phyloP scores from a whole-genome alignment of 371 early-diverging fungal genomes.

The Apophysomyces ossiformis region DNA sequence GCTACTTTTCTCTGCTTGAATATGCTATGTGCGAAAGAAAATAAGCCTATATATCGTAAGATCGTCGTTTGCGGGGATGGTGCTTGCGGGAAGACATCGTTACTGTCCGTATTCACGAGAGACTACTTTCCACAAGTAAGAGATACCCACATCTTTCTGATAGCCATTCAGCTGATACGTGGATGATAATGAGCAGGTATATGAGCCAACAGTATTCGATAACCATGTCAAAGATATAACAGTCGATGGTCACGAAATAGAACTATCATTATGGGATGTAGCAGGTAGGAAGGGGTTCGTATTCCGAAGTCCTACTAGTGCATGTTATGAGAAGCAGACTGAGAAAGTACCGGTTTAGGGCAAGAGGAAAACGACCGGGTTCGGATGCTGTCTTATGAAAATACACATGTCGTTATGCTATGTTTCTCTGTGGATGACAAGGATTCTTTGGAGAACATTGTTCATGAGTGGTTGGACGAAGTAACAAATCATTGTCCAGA shows the following conservation, averaged over 20 bases:
- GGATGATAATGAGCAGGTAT: background rate
- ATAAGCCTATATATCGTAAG: slow-evolving; percentile 40
- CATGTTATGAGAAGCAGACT: background rate
- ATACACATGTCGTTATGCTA: slow-evolving; percentile 45
- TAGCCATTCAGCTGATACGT: background rate
- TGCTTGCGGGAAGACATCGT: slow-evolving; percentile 68
- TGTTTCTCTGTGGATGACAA: slow-evolving; percentile 51
- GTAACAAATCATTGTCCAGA: slow-evolving; percentile 32
- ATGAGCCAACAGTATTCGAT: background rate
- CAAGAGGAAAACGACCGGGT: background rate
- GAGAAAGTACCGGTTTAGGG: background rate
- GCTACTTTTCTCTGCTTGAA: background rate
- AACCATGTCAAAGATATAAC: background rate
- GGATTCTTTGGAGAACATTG: slow-evolving; percentile 43
- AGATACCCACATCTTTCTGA: background rate
- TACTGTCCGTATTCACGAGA: slow-evolving; percentile 62
- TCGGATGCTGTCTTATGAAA: slow-evolving; percentile 25
- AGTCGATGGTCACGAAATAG: background rate
- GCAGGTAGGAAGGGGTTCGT: background rate
- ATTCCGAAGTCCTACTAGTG: background rate
- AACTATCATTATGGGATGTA: background rate
- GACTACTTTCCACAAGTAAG: slow-evolving; percentile 63
- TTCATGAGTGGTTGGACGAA: slow-evolving; percentile 38
- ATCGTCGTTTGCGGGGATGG: slow-evolving; percentile 75
- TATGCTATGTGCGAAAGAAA: slow-evolving; percentile 6